phyloP scores from a whole-genome alignment of 495 filamentous ascomycete genomes.

The Lentithecium fluviatile region DNA sequence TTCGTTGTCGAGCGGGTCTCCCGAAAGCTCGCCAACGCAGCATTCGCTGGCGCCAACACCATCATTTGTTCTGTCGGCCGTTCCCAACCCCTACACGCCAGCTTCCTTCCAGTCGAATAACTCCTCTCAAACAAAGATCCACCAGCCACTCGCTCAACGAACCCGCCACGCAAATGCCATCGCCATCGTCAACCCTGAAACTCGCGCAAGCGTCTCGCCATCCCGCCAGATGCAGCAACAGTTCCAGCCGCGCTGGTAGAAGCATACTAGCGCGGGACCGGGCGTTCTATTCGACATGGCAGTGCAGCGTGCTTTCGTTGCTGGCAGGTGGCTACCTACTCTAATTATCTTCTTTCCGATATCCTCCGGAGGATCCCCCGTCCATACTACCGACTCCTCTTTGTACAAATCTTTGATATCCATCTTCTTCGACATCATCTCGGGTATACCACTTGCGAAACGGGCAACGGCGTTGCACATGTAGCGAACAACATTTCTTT shows the following conservation, averaged over 20 bases:
- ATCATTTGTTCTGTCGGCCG: conserved; percentile 75
- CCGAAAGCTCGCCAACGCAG: conserved; percentile 83
- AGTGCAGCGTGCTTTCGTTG: conserved; percentile 40
- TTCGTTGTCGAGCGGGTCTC: conserved; percentile 89
- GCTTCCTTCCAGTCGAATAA: conserved; percentile 50
- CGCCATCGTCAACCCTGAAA: conserved; percentile 95
- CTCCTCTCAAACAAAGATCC: conserved; percentile 67
- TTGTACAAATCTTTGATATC: conserved; percentile 38
- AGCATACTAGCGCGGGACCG: conserved; percentile 22
- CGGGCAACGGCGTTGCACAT: conserved; percentile 39
- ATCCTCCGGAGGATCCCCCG: conserved; percentile 36
- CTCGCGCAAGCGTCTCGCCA: conserved; percentile 86
- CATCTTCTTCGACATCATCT: conserved; percentile 33
- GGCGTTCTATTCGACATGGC: conserved; percentile 30
- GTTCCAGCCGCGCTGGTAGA: conserved; percentile 60
- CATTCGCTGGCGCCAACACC: conserved; percentile 76
- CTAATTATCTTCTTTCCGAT: conserved; percentile 32
- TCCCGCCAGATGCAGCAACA: conserved; percentile 74
- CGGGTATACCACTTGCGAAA: conserved; percentile 37
- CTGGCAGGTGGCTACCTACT: conserved; percentile 38
- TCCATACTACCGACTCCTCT: conserved; percentile 35
- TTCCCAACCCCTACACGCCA: conserved; percentile 69
- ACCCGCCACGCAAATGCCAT: conserved; percentile 78
- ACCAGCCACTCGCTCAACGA: conserved; percentile 83
- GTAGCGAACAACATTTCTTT: conserved; percentile 32